These are phyloP conservation scores for Pichiaceae sp. DNA, from an alignment of 1,139 yeast genomes.

Conservation along the genomic window DNA sequence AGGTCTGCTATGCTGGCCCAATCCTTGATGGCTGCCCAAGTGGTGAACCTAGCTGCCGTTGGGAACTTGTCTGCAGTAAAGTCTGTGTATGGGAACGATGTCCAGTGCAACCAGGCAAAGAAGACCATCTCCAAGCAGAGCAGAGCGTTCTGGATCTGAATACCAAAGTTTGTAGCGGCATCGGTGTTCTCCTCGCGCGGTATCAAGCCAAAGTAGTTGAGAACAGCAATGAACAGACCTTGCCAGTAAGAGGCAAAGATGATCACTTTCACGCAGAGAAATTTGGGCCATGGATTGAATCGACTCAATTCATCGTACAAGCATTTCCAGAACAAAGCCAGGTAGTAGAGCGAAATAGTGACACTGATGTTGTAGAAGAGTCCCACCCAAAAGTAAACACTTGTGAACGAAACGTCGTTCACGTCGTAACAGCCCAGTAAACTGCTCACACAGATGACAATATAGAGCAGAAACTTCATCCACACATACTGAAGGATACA, in stretches of 20 bases:
- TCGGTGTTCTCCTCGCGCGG: constrained; percentile 14
- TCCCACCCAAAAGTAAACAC: constrained; percentile 60
- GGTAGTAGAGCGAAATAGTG: constrained; percentile 69
- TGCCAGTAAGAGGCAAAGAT: constrained; percentile 98
- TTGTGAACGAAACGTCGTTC: constrained; percentile 39
- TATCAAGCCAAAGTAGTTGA: constrained; percentile 40
- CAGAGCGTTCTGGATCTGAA: constrained; percentile 54
- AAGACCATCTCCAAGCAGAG: constrained; percentile 79
- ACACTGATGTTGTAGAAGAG: constrained; percentile 73
- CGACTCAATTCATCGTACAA: constrained; percentile 67
- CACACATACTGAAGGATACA: constrained; percentile 92
- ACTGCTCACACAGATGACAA: constrained; percentile 45
- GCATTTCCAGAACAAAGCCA: constrained; percentile 91
- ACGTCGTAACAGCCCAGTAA: constrained; percentile 41
- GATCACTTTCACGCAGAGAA: constrained; percentile 83
- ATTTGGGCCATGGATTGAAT: constrained; percentile 86
- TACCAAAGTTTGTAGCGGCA: constrained; percentile 17
- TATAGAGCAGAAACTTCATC: constrained; percentile 77
- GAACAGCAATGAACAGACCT: constrained; percentile 59
- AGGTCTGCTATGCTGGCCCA: constrained; percentile 71
- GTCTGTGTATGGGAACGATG: constrained; percentile 72
- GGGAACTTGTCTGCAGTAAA: constrained; percentile 57
- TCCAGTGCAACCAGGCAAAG: constrained; percentile 83
- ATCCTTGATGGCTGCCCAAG: constrained; percentile 62
- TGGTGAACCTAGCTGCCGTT: constrained; percentile 55